Conservation (phyloP, 2,329 filamentous ascomycete genomes). For the Penicillium capsulatum region DNA sequence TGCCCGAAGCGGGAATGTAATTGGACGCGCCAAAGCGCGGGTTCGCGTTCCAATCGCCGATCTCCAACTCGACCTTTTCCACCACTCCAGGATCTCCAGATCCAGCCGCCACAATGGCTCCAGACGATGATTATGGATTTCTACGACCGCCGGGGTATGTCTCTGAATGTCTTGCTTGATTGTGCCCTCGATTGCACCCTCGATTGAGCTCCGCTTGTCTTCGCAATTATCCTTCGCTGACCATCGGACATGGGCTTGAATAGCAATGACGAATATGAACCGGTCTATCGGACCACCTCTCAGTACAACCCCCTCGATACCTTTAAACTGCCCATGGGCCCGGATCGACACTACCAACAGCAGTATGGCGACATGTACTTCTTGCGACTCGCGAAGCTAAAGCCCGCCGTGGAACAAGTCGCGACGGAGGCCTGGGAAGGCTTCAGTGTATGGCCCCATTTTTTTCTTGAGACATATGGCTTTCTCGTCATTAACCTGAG, state of each 20-base stretch:
- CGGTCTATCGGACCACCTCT: slow-evolving; percentile 53
- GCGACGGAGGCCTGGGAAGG: slow-evolving; percentile 73
- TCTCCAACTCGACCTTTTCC: neutral
- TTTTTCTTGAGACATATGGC: neutral
- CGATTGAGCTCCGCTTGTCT: neutral
- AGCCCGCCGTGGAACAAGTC: slow-evolving; percentile 71
- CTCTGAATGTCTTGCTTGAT: too few species aligned
- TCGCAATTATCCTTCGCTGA: slow-evolving; percentile 12
- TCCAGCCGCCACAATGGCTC: slow-evolving; percentile 17
- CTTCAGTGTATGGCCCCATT: slow-evolving; percentile 50
- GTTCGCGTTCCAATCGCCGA: slow-evolving; percentile 14
- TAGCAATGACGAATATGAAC: slow-evolving; percentile 38
- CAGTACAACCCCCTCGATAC: slow-evolving; percentile 70
- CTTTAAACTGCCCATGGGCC: slow-evolving; percentile 65
- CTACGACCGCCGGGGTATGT: slow-evolving; percentile 29
- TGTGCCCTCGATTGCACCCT: neutral
- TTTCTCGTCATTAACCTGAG: neutral
- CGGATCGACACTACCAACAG: slow-evolving; percentile 72
- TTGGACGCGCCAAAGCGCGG: slow-evolving; percentile 26
- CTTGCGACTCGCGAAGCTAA: slow-evolving; percentile 79
- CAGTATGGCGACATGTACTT: slow-evolving; percentile 99
- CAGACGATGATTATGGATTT: slow-evolving; percentile 23
- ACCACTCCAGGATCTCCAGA: neutral
- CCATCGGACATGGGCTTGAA: slow-evolving; percentile 4
- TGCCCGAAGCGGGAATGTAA: slow-evolving; percentile 24